Evolutionary conservation across 2,329 filamentous ascomycete genomes (phyloP), one percentile per base, ranked within the genome.

Genomic region (Lachnellula suecica): DNA sequence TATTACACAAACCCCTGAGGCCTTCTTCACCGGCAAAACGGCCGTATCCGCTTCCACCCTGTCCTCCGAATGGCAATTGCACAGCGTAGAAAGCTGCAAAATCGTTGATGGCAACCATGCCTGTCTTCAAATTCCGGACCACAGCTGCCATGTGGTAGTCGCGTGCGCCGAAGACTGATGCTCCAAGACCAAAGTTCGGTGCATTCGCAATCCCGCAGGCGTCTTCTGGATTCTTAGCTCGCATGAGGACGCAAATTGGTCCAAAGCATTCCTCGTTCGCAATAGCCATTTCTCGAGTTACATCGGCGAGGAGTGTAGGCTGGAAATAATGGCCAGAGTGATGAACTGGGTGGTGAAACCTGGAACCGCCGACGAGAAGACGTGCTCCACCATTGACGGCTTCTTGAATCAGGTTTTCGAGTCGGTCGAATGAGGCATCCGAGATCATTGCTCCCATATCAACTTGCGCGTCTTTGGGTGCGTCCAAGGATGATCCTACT

Each of bases 91-190:
- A 97, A 24, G 85, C 87, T 19, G 87, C 94, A 66, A 99, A 99
- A 73, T 99, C 94, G 69, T 99, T 99, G 61, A 99, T 83, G 22
- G 91, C 85, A 0, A 97, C 89, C 88, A 96, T 97, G 41, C 94
- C 94, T 0, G 88, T 85, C 57, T 87, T 83, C 47, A 97, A 78
- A 22, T 83, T 82, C 19, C 72, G 72, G 1, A 93, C 83, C 24
- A 95, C 83, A 15, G 74, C 74, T 15, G 79, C 71, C 1, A 96
- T 75, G 45, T 83, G 79, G 2, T 76, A 75, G 51, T 82, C 78
- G 54, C 86, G 81, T 46, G 80, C 76, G 29, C 92, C 94, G 69
- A 95, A 97, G 34, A 99, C 89, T 37, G 87, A 91, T 38, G 90
- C 87, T 47, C 94, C 94, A 40, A 99, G 88, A 2, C 88, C 92